Base-by-base conservation (phyloP, 331 rosid genomes). In the Rhamnella rubrinervis region DNA sequence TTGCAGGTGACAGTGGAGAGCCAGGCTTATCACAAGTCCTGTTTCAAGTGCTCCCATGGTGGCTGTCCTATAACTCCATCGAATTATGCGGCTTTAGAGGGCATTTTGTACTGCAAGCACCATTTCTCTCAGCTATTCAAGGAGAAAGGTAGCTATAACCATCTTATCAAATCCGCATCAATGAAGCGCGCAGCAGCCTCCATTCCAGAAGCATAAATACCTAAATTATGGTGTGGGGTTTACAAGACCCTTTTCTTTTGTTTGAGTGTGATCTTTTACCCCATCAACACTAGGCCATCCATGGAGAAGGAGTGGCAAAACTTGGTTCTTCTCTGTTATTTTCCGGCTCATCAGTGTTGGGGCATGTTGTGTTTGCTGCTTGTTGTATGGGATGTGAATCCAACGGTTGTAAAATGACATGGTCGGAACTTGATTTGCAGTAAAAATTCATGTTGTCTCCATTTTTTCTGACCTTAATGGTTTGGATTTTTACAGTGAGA, bases 41-140 rank as follows among this genome's bases (percentile, higher is more conserved):
- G 96, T 83, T 91, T 95, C 82, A 95, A 95, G 83, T 95, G 98
- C 75, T 95, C 98, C 11, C 97, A 95, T 5, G 98, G 98, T 12
- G 96, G 98, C 67, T 95, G 98, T 71, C 81, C 97, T 62, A 83
- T 95, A 81, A 70, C 97, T 1, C 98, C 96, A 61, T 95, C 98
- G 3, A 95, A 89, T 83, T 95, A 95, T 79, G 99, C 99, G 4
- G 99, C 97, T 53, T 85, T 95, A 8, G 96, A 95, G 73, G 99
- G 97, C 21, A 86, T 95, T 76, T 73, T 95, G 86, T 95, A 95
- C 77, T 95, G 99, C 90, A 95, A 95, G 69, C 97, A 91, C 93
- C 99, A 95, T 77, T 95, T 95, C 78, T 80, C 97, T 17, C 99
- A 91, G 83, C 97, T 95, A 67, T 95, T 95, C 76, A 95, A 91